Evolutionary conservation across 83 land plant species (phyloP).

Genomic region (Isoetes engelmannii): DNA sequence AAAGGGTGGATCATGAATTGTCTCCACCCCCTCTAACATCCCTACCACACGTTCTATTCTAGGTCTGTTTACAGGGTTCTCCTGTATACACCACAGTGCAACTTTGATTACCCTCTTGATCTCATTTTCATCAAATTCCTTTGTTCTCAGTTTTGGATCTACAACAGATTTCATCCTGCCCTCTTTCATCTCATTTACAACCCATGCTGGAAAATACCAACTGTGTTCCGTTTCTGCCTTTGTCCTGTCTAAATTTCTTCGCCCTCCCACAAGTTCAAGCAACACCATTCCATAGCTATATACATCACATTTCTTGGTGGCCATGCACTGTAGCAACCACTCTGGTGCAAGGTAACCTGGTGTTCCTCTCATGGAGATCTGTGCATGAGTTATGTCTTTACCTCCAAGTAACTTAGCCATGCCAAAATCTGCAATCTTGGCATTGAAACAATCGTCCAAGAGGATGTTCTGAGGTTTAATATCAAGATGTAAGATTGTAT

Average conservation of each 20-base stretch:
- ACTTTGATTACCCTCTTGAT: not conserved
- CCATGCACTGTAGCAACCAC: not conserved
- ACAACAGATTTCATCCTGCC: constrained; percentile 5
- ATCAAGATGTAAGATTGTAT: constrained; percentile 12
- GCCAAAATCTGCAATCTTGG: constrained; percentile 15
- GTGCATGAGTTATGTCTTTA: not conserved
- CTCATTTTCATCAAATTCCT: not conserved
- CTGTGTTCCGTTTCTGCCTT: not conserved
- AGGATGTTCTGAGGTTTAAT: constrained; percentile 18
- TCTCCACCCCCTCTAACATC: not conserved
- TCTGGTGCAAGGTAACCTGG: constrained; percentile 12
- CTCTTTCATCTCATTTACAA: not conserved
- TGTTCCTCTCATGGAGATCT: not conserved
- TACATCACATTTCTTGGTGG: constrained; percentile 11
- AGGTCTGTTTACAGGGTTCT: constrained; percentile 5
- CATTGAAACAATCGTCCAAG: not conserved
- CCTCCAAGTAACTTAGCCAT: constrained; percentile 4
- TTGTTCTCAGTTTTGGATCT: no score
- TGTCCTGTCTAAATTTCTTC: not conserved
- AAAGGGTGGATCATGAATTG: no score
- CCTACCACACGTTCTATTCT: not conserved
- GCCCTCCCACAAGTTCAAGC: constrained; percentile 14
- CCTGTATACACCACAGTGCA: constrained; percentile 8
- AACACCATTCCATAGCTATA: constrained; percentile 16
- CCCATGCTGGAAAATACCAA: not conserved